Evolutionary conservation across 768 basidiomycete species (phyloP).

Genomic region (Thelephora ganbajun): DNA sequence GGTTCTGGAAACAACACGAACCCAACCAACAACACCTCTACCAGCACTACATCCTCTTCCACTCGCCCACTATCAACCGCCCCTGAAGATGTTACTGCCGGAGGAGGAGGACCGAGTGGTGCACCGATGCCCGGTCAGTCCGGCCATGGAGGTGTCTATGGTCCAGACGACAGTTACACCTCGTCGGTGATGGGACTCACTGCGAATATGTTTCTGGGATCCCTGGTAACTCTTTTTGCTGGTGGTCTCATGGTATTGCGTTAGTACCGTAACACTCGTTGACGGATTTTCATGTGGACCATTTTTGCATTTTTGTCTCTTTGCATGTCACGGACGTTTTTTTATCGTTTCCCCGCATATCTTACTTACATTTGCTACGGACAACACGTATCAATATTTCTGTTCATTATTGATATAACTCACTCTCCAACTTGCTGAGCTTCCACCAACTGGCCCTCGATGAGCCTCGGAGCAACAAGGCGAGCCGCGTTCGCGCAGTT

Average conservation of each 20-base stretch:
- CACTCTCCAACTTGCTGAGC: neutral
- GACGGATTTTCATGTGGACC: neutral
- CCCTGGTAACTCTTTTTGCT: slow-evolving; percentile 29
- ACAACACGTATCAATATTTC: neutral
- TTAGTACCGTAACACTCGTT: slow-evolving; percentile 15
- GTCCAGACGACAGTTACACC: slow-evolving; percentile 57
- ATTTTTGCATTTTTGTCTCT: slow-evolving; percentile 1
- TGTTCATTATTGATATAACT: neutral
- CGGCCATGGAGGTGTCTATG: slow-evolving; percentile 33
- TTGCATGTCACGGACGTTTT: slow-evolving; percentile 5
- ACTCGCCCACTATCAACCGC: slow-evolving; percentile 45
- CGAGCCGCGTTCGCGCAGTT: too few species aligned
- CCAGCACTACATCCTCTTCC: slow-evolving; percentile 19
- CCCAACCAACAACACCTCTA: slow-evolving; percentile 18
- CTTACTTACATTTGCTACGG: neutral
- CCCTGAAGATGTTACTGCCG: slow-evolving; percentile 37
- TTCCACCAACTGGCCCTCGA: too few species aligned
- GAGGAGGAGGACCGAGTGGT: slow-evolving; percentile 30
- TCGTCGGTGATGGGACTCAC: slow-evolving; percentile 37
- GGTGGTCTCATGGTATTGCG: slow-evolving; percentile 34
- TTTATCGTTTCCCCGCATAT: slow-evolving; percentile 4
- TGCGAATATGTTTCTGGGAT: slow-evolving; percentile 29
- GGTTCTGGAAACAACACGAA: too few species aligned
- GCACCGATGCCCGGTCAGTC: slow-evolving; percentile 49
- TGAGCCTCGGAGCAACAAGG: too few species aligned